Evolutionary conservation across 805 yeast genomes (phyloP), one percentile per base, ranked within the genome.

Genomic region (Kodamaea kaohsiungensis): DNA sequence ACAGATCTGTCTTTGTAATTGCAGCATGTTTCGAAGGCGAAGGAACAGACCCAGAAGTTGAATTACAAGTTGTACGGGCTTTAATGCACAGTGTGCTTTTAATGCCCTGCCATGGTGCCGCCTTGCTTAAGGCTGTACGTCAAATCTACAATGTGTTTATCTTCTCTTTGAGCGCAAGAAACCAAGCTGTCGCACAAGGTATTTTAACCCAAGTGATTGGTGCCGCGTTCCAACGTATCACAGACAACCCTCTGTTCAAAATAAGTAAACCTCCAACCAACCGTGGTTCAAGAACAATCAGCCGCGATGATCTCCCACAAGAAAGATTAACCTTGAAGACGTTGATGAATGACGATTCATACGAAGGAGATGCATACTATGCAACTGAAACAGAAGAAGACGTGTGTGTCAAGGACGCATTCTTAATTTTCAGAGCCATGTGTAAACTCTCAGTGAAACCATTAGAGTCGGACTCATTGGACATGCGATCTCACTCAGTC

Each of bases 181-280:
- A 91, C 66, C 99, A 95, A 71, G 89, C 91, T 1, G 86, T 92
- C 56, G 98, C 99, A 0, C 98, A 96, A 74, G 98, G 97, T 1
- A 88, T 95, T 7, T 78, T 95, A 59, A 89, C 96, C 2, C 99
- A 95, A 72, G 88, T 93, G 63, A 90, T 95, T 18, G 85, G 86
- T 53, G 85, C 89, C 7, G 87, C 92, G 9, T 95, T 91, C 72
- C 96, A 89, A 57, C 83, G 95, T 58, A 76, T 76, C 22, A 58
- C 66, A 42, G 78, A 74, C 46, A 59, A 68, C n/a, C 39, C 49
- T 13, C 49, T 53, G 51, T 60, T 45, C 37, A 54, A 43, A 15
- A 33, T 18, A n/a, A 48, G 33, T n/a, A 48, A 33, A 12, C 64
- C n/a, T 49, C 64, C 40, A 47, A 22, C 51, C 10, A 40, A 25